phyloP scores from a whole-genome alignment of 192 early-diverging fungal species.

The Chytriomyces sp. region DNA sequence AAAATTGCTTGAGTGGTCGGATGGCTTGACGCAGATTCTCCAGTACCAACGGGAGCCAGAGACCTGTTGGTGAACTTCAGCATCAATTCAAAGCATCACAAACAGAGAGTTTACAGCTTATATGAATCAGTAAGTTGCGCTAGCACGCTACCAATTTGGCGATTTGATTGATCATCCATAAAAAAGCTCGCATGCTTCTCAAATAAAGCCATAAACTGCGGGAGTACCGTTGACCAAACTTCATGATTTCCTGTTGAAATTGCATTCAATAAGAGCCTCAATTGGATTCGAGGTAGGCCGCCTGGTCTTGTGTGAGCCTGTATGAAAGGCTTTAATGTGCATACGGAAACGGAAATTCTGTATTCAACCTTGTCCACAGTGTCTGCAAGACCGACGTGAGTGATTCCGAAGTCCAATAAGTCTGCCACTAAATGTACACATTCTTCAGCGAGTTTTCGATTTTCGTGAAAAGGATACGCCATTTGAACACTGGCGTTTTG shows the following conservation, averaged over 20 bases:
- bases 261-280: constrained; percentile 45
- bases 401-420: constrained; percentile 42
- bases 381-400: constrained; percentile 31
- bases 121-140: constrained; percentile 43
- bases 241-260: constrained; percentile 36
- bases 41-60: neutral
- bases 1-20: constrained; percentile 28
- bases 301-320: constrained; percentile 40
- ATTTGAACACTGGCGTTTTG: constrained; percentile 32
- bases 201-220: constrained; percentile 41
- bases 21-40: neutral
- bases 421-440: constrained; percentile 34
- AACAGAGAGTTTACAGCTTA: constrained; percentile 20
- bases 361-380: constrained; percentile 39
- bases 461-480: constrained; percentile 48
- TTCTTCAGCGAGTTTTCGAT: constrained; percentile 40
- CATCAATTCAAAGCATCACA: neutral
- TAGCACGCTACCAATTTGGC: constrained; percentile 33
- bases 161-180: constrained; percentile 26
- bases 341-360: neutral
- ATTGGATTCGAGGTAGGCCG: constrained; percentile 39
- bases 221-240: constrained; percentile 37
- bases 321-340: neutral
- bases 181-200: constrained; percentile 39
- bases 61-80: neutral